Evolutionary conservation across 768 basidiomycete genomes (phyloP).

Genomic region (Lactarius akahatsu): DNA sequence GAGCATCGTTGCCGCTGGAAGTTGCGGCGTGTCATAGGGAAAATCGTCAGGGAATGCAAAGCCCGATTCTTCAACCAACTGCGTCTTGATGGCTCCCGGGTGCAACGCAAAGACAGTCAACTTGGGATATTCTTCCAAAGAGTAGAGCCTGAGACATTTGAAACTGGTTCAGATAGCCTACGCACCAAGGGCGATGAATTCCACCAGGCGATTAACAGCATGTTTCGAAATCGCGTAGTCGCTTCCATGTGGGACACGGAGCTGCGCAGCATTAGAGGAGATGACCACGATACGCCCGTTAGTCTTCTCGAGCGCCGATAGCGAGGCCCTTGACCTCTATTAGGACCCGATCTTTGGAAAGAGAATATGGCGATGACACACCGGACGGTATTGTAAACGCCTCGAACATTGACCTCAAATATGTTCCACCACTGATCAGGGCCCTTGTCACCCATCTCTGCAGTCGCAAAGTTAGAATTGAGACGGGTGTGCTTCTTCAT

Average conservation of each 20-base stretch:
- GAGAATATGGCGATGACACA: not conserved
- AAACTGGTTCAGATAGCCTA: no score
- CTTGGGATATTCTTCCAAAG: slow-evolving; percentile 11
- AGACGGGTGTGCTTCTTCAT: not conserved
- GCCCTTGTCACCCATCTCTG: slow-evolving; percentile 30
- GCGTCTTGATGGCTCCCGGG: slow-evolving; percentile 16
- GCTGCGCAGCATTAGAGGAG: no score
- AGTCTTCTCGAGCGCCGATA: slow-evolving; percentile 9
- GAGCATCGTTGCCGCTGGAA: slow-evolving; percentile 30
- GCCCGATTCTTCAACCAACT: not conserved
- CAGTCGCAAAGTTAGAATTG: not conserved
- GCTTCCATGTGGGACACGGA: no score
- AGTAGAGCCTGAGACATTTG: not conserved
- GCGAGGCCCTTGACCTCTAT: not conserved
- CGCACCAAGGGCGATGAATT: no score
- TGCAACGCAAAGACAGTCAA: slow-evolving; percentile 19
- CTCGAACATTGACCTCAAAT: no score
- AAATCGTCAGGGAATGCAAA: slow-evolving; percentile 10
- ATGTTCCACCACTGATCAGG: no score
- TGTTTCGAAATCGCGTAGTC: no score
- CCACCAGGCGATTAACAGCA: no score
- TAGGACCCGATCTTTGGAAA: not conserved
- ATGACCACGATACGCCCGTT: no score
- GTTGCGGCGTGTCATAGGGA: slow-evolving; percentile 27
- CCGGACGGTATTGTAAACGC: slow-evolving; percentile 28